phyloP scores from a whole-genome alignment of 768 basidiomycete genomes.

The Nevesoporus exiguus region DNA sequence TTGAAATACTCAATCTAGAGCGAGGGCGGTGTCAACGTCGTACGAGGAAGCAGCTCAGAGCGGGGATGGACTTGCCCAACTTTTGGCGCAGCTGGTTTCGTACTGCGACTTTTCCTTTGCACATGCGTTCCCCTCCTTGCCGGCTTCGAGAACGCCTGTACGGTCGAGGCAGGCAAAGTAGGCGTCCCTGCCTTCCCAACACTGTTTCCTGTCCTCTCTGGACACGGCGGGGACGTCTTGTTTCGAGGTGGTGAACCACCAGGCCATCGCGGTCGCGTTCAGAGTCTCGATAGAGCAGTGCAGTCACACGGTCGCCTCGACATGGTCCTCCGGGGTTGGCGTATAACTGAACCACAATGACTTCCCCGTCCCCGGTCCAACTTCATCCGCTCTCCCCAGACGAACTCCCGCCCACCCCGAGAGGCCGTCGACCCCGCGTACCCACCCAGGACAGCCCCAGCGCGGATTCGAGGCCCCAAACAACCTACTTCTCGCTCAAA shows the following conservation, averaged over 20 bases:
- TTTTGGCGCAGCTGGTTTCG: conserved; percentile 74
- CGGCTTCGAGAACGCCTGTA: conserved; percentile 64
- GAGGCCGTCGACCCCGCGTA: conserved; percentile 48
- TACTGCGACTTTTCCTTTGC: conserved; percentile 54
- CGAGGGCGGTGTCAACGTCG: not conserved
- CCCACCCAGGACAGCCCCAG: conserved; percentile 26
- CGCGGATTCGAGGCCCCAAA: conserved; percentile 27
- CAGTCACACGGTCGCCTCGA: conserved; percentile 15
- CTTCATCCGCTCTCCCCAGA: conserved; percentile 71
- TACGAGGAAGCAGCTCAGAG: not conserved
- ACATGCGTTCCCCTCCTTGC: conserved; percentile 66
- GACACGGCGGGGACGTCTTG: conserved; percentile 41
- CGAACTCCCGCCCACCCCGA: conserved; percentile 36
- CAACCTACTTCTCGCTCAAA: conserved; percentile 62
- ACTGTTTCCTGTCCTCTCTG: conserved; percentile 68
- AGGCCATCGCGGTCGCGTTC: conserved; percentile 16
- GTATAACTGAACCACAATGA: conserved; percentile 16
- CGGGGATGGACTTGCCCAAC: conserved; percentile 66
- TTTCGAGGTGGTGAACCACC: conserved; percentile 37
- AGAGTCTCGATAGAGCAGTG: conserved; percentile 5
- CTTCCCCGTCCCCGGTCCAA: conserved; percentile 47
- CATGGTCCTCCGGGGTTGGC: conserved; percentile 9
- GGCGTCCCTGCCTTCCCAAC: conserved; percentile 81
- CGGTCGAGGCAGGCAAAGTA: conserved; percentile 85
- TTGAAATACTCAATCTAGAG: conserved; percentile 93